These are phyloP conservation scores for Chalciporus pseudorubinellus DNA, from an alignment of 768 basidiomycete species.

Conservation along the genomic window DNA sequence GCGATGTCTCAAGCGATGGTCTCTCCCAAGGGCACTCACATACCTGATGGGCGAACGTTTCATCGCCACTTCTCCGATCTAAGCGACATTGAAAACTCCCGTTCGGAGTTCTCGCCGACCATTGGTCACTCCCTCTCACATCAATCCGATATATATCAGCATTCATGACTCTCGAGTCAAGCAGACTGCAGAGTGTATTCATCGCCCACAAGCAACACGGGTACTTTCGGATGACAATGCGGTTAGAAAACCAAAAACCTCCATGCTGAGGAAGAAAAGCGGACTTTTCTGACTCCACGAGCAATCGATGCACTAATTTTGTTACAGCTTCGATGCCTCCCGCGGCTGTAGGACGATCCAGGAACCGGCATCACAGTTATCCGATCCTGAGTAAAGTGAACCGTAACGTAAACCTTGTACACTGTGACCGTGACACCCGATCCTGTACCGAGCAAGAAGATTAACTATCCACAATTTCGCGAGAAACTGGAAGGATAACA, in stretches of 20 bases:
- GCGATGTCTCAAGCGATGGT: neutral
- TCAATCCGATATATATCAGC: neutral
- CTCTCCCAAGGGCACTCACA: conserved; percentile 6
- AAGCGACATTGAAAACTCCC: conserved; percentile 28
- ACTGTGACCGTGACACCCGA: conserved; percentile 20
- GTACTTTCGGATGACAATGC: neutral
- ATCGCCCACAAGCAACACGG: neutral
- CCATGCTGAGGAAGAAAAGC: neutral
- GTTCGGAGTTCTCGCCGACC: conserved; percentile 13
- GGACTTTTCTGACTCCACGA: neutral
- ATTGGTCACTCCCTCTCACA: neutral
- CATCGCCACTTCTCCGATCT: conserved; percentile 30
- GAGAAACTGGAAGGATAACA: conserved; percentile 5
- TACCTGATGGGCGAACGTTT: conserved; percentile 13
- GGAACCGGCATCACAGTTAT: conserved; percentile 19
- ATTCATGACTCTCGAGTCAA: neutral
- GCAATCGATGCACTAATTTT: conserved; percentile 4
- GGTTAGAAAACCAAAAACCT: neutral
- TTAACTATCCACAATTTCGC: conserved; percentile 10
- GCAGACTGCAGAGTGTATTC: too few species aligned
- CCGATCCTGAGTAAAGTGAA: conserved; percentile 19
- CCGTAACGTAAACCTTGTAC: conserved; percentile 25
- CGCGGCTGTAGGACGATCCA: conserved; percentile 34
- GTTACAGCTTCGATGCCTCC: conserved; percentile 15
- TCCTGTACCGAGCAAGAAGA: conserved; percentile 4